Evolutionary conservation across 192 early-diverging fungal species (phyloP).

Genomic region (Linnemannia hyalina): DNA sequence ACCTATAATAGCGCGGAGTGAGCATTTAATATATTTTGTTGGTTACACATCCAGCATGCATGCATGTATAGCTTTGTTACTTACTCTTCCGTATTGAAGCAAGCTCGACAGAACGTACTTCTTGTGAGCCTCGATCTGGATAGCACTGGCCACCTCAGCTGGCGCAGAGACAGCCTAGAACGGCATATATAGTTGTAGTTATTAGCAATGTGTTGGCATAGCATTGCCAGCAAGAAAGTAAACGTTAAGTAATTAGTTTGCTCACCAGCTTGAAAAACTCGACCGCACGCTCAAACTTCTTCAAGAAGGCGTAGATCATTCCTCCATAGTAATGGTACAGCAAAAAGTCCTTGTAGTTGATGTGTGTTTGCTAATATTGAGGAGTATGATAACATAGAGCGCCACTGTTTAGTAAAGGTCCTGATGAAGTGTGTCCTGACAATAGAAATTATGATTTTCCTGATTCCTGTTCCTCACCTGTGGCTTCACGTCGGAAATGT

Average conservation of each 20-base stretch:
- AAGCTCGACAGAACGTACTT: constrained; percentile 76
- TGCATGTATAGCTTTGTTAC: neutral
- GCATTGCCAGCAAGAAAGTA: neutral
- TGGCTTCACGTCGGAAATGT: constrained; percentile 65
- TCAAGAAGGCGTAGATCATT: constrained; percentile 77
- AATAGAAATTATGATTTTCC: neutral
- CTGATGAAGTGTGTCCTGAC: neutral
- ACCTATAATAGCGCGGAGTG: constrained; percentile 25
- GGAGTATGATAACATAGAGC: neutral
- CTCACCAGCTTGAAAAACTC: constrained; percentile 71
- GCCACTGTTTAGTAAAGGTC: neutral
- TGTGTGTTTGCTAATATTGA: constrained; percentile 42
- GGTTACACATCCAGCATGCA: neutral
- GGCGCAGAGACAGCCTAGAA: constrained; percentile 74
- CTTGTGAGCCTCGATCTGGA: constrained; percentile 84
- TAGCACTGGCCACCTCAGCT: constrained; percentile 68
- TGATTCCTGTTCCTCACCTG: constrained; percentile 35
- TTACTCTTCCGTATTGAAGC: constrained; percentile 67
- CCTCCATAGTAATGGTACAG: constrained; percentile 87
- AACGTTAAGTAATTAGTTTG: neutral
- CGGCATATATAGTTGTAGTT: neutral
- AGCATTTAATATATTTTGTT: neutral
- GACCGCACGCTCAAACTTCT: constrained; percentile 72
- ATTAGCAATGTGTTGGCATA: neutral
- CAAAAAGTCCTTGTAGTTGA: constrained; percentile 67